Percentiles rank a stretch among this genome's conserved stretches.
phyloP scores from a whole-genome alignment of 192 early-diverging fungal species.

The Coemansia sp. region DNA sequence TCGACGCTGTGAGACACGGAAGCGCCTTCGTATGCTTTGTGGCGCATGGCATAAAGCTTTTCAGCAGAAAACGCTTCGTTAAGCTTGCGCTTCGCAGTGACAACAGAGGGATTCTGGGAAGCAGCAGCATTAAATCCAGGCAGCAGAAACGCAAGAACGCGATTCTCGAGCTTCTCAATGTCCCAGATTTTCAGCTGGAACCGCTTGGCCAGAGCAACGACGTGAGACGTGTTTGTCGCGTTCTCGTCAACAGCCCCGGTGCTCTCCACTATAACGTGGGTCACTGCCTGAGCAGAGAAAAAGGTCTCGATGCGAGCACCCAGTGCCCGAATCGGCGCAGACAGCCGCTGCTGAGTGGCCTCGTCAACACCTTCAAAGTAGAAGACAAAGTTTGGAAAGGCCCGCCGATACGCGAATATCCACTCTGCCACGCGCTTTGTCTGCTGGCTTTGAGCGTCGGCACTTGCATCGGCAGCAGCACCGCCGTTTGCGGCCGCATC shows the following conservation, averaged over 20 bases:
- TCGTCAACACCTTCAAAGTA: conserved; percentile 57
- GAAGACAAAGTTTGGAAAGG: conserved; percentile 54
- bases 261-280: conserved; percentile 48
- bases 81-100: conserved; percentile 52
- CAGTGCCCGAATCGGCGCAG: conserved; percentile 34
- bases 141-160: conserved; percentile 36
- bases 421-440: conserved; percentile 48
- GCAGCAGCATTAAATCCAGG: conserved; percentile 42
- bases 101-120: conserved; percentile 31
- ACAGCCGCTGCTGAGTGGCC: conserved; percentile 33
- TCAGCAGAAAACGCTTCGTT: conserved; percentile 52
- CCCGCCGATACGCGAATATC: conserved; percentile 48
- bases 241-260: conserved; percentile 18
- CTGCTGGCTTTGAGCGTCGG: conserved; percentile 24
- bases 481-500: neutral
- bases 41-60: conserved; percentile 44
- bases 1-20: conserved; percentile 44
- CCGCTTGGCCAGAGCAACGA: conserved; percentile 37
- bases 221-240: conserved; percentile 21
- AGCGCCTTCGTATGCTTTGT: conserved; percentile 43
- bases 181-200: conserved; percentile 53
- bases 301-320: conserved; percentile 51
- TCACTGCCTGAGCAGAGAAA: conserved; percentile 54
- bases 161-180: conserved; percentile 44
- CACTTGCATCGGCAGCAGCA: neutral